Evolutionary conservation across 495 filamentous ascomycete species (phyloP).

Genomic region (Cercophora scortea): DNA sequence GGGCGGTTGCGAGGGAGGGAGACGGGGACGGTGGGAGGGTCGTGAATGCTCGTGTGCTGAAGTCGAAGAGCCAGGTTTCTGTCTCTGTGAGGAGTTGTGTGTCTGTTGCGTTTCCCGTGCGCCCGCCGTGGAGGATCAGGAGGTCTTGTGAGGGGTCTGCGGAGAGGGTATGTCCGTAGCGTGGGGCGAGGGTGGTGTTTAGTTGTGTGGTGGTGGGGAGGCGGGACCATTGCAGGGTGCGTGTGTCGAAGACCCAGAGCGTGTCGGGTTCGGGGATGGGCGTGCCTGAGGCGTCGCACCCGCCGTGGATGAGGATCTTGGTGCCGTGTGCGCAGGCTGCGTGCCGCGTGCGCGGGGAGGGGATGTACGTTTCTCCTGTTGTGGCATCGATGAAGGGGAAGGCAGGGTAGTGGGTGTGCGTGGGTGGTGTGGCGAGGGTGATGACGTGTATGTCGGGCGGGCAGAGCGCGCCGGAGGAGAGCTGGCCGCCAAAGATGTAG

Average conservation of each 20-base stretch:
- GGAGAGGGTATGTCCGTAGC: conserved; percentile 20
- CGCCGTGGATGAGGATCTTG: conserved; percentile 38
- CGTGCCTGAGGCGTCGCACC: conserved; percentile 23
- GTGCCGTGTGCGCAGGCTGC: conserved; percentile 30
- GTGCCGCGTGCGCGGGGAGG: conserved; percentile 31
- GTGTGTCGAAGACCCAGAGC: conserved; percentile 42
- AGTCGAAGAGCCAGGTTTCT: conserved; percentile 43
- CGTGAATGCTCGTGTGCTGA: conserved; percentile 33
- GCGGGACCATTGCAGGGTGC: conserved; percentile 26
- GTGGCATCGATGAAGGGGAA: conserved; percentile 11
- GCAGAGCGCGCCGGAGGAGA: conserved; percentile 28
- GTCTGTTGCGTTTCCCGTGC: not conserved
- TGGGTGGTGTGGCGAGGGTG: conserved; percentile 25
- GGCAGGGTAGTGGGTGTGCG: conserved; percentile 12
- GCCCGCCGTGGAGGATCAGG: conserved; percentile 37
- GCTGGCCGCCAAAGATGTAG: conserved; percentile 46
- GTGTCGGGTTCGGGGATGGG: conserved; percentile 33
- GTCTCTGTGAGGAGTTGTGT: conserved; percentile 3
- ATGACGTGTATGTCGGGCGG: conserved; percentile 39
- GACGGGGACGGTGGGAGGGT: conserved; percentile 10
- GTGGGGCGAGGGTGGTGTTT: conserved; percentile 8
- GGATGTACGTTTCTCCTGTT: conserved; percentile 33
- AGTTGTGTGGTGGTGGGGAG: conserved; percentile 15
- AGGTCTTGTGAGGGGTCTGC: conserved; percentile 19
- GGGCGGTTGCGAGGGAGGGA: conserved; percentile 24